Percentiles rank a stretch among this genome's conserved stretches.
These are phyloP conservation scores for Hawksworthiomyces lignivorus DNA, from an alignment of 2,329 filamentous ascomycete genomes.

Conservation along the genomic window DNA sequence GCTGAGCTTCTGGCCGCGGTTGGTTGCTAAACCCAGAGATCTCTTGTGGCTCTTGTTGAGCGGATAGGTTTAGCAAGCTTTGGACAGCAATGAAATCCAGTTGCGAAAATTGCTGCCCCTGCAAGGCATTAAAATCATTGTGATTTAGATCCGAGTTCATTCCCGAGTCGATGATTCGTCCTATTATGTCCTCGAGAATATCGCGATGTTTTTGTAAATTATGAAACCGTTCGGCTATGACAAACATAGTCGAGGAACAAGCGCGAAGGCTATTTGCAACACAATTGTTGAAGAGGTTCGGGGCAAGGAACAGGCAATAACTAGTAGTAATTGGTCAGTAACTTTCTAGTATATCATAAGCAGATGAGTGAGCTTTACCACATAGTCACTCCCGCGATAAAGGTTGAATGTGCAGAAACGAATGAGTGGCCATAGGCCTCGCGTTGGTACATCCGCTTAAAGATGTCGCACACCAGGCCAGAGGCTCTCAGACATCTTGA, in stretches of 20 bases:
- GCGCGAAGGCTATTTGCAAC: conserved; percentile 41
- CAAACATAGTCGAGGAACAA: conserved; percentile 39
- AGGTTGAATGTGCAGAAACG: conserved; percentile 33
- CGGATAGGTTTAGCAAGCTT: conserved; percentile 6
- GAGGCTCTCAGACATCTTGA: conserved; percentile 32
- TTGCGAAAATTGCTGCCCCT: not conserved
- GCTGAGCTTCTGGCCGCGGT: too few species aligned
- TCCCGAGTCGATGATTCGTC: conserved; percentile 33
- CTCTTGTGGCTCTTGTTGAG: not conserved
- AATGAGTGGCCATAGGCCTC: conserved; percentile 33
- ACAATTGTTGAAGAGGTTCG: conserved; percentile 35
- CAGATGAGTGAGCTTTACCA: conserved; percentile 1
- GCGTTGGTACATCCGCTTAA: conserved; percentile 31
- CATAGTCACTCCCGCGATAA: conserved; percentile 34
- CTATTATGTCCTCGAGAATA: conserved; percentile 37
- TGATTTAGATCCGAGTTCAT: not conserved
- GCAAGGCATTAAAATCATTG: not conserved
- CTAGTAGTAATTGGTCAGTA: too few species aligned
- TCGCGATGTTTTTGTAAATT: conserved; percentile 40
- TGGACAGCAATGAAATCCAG: conserved; percentile 9
- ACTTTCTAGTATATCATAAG: too few species aligned
- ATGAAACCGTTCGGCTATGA: conserved; percentile 38
- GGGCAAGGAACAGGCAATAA: conserved; percentile 30
- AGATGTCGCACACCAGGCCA: conserved; percentile 32
- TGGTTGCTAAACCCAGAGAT: too few species aligned